phyloP scores from a whole-genome alignment of 306 rosid genomes.

The Cucurbita argyrosperma region DNA sequence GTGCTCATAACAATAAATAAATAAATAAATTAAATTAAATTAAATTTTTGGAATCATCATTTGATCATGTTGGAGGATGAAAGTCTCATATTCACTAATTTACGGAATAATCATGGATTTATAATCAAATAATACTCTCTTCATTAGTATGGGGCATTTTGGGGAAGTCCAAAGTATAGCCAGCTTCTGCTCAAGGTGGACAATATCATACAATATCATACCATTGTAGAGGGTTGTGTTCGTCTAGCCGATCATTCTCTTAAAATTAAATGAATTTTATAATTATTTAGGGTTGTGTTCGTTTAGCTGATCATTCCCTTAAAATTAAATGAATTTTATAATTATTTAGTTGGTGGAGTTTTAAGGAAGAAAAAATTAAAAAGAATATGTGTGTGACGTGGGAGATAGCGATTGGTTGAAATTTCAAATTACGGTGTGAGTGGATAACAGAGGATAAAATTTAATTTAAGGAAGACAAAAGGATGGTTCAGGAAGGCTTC shows the following conservation, averaged over 20 bases:
- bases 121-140: no score
- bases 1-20: background rate
- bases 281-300: no score
- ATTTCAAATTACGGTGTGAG: background rate
- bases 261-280: background rate
- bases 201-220: no score
- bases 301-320: background rate
- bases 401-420: background rate
- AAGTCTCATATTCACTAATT: no score
- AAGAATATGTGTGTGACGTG: background rate
- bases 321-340: background rate
- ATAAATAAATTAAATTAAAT: background rate
- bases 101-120: no score
- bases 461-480: background rate
- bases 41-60: background rate
- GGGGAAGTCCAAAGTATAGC: no score
- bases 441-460: background rate
- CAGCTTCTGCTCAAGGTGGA: no score
- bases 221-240: no score
- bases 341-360: no score
- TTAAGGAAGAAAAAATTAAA: background rate
- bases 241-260: background rate
- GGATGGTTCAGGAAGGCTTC: background rate
- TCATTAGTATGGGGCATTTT: no score
- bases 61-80: no score